These are phyloP conservation scores for Podospora fimiseda DNA, from an alignment of 495 filamentous ascomycete genomes.

Conservation along the genomic window DNA sequence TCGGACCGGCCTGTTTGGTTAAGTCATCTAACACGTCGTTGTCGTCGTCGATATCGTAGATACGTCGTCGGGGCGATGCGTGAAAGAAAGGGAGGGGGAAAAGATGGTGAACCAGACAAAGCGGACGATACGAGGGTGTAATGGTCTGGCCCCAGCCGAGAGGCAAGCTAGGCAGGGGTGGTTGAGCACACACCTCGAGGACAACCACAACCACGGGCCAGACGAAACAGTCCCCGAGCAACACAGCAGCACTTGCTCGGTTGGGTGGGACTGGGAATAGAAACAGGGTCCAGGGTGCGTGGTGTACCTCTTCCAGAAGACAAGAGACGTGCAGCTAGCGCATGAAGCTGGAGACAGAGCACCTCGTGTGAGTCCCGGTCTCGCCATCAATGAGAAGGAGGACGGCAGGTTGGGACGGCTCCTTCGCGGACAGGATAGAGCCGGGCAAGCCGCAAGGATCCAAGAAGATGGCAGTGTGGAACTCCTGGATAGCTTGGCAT, in stretches of 20 bases:
- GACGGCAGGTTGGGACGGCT: slow-evolving; percentile 11
- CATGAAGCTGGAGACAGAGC: slow-evolving; percentile 10
- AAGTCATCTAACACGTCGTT: slow-evolving; percentile 43
- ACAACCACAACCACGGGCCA: slow-evolving; percentile 31
- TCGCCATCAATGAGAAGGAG: slow-evolving; percentile 3
- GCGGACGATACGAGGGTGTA: slow-evolving; percentile 23
- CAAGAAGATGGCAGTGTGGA: slow-evolving; percentile 2
- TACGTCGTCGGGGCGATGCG: slow-evolving; percentile 26
- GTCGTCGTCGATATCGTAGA: slow-evolving; percentile 27
- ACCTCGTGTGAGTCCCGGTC: slow-evolving; percentile 14
- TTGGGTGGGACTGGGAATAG: slow-evolving; percentile 28
- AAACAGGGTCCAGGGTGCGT: slow-evolving; percentile 31
- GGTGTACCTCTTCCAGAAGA: slow-evolving; percentile 22
- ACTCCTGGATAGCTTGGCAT: neutral
- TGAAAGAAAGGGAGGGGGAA: slow-evolving; percentile 22
- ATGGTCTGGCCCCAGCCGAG: slow-evolving; percentile 17
- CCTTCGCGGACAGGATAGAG: slow-evolving; percentile 19
- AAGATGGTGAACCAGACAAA: slow-evolving; percentile 13
- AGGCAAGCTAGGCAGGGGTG: slow-evolving; percentile 7
- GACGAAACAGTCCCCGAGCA: slow-evolving; percentile 43
- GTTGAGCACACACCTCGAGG: slow-evolving; percentile 19
- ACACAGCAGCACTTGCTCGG: slow-evolving; percentile 27
- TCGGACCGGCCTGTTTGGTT: slow-evolving; percentile 32
- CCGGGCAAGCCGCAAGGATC: slow-evolving; percentile 24
- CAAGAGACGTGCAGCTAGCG: neutral